Percentiles rank a stretch among this genome's conserved stretches.
Conservation (phyloP, 129 eudicot genomes). For the Cynara cardunculus region DNA sequence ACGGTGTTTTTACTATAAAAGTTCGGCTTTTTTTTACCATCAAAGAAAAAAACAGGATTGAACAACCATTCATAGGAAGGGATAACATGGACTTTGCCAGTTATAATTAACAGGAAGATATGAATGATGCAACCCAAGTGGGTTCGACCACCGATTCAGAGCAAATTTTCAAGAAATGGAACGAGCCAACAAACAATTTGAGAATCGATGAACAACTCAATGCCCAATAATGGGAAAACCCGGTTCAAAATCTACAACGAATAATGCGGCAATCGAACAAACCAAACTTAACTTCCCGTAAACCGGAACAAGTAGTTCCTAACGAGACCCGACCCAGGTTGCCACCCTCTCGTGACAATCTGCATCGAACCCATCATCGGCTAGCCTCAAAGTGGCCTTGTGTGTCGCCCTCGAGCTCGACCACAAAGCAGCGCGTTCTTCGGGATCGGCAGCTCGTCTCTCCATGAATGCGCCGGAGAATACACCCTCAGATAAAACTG, state of each 20-base stretch:
- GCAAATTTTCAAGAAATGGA: background rate
- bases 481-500: conserved; percentile 73
- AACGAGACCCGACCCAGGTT: background rate
- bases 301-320: conserved; percentile 31
- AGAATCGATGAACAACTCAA: conserved; percentile 14
- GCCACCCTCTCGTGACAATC: conserved; percentile 22
- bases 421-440: conserved; percentile 38
- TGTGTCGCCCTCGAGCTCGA: conserved; percentile 32
- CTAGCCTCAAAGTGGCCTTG: conserved; percentile 28
- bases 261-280: background rate
- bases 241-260: conserved; percentile 18
- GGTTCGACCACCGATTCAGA: background rate
- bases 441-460: conserved; percentile 39
- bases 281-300: background rate
- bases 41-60: too few species aligned
- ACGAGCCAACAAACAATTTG: background rate
- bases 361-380: background rate
- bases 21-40: too few species aligned
- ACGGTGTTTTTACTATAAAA: too few species aligned
- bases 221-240: background rate
- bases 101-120: too few species aligned
- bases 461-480: conserved; percentile 58
- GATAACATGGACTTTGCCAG: too few species aligned
- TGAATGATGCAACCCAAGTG: too few species aligned
- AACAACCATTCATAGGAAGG: too few species aligned